These are phyloP conservation scores for Neonectria punicea DNA, from an alignment of 2,329 filamentous ascomycete species.

Conservation along the genomic window DNA sequence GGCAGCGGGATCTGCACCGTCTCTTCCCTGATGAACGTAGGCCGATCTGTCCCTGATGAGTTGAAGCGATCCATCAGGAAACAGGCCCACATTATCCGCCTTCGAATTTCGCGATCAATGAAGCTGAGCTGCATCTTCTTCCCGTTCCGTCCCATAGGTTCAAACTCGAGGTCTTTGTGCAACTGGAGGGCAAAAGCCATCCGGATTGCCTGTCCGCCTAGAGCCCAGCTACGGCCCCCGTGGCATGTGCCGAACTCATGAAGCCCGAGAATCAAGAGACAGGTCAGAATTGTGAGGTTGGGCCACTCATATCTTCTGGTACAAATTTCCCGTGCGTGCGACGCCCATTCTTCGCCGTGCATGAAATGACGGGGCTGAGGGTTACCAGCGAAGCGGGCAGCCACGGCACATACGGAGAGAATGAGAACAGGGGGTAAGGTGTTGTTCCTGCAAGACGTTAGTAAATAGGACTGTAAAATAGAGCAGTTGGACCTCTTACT, in stretches of 20 bases:
- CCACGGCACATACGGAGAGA: constrained; percentile 93
- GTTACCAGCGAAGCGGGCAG: constrained; percentile 94
- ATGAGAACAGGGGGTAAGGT: constrained; percentile 89
- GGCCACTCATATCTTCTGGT: constrained; percentile 91
- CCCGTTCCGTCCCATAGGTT: constrained; percentile 73
- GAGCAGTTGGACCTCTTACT: constrained; percentile 57
- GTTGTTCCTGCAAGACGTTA: constrained; percentile 46
- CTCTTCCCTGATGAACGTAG: constrained; percentile 90
- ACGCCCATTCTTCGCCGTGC: constrained; percentile 91
- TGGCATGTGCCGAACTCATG: constrained; percentile 98
- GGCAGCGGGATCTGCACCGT: constrained; percentile 90
- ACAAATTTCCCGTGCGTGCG: constrained; percentile 86
- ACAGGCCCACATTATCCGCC: constrained; percentile 97
- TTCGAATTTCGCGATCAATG: constrained; percentile 90
- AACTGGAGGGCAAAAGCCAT: constrained; percentile 98
- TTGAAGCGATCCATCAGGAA: constrained; percentile 98
- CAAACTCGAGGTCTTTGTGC: constrained; percentile 89
- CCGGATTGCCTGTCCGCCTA: constrained; percentile 92
- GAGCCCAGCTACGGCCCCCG: constrained; percentile 93
- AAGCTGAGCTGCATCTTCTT: constrained; percentile 79
- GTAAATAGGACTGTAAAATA: not conserved
- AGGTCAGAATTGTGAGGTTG: constrained; percentile 95
- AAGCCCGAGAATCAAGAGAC: constrained; percentile 85
- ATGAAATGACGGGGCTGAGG: constrained; percentile 81
- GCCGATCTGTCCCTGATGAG: constrained; percentile 92